A percentile compares a stretch with the other conserved stretches of the same genome.
Conservation (phyloP, 1,284 basidiomycete species). For the Microbotryum intermedium region DNA sequence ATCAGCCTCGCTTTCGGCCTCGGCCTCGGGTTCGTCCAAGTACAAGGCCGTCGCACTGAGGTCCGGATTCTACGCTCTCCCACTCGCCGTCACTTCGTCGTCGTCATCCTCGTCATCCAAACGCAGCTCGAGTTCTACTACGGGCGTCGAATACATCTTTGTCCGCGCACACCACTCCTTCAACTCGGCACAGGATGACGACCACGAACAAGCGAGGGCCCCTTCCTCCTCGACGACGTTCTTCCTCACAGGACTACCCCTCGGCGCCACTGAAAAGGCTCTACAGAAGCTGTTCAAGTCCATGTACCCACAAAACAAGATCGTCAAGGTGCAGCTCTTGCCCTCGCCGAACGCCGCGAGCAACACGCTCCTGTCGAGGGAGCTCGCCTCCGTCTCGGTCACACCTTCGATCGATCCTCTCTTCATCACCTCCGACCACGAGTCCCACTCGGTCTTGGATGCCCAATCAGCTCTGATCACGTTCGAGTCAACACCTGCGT, state of each 20-base stretch:
- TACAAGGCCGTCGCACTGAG: constrained; percentile 6
- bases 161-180: neutral
- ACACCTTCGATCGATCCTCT: neutral
- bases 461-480: constrained; percentile 11
- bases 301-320: neutral
- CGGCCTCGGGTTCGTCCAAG: neutral
- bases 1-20: too few relatives aligned
- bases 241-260: neutral
- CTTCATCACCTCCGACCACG: neutral
- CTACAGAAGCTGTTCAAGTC: neutral
- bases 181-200: neutral
- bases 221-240: neutral
- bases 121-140: neutral
- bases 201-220: neutral
- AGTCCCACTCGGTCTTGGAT: too few relatives aligned
- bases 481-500: constrained; percentile 1
- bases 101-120: neutral
- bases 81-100: too few relatives aligned
- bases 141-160: neutral
- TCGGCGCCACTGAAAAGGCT: neutral
- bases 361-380: neutral
- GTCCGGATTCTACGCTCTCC: neutral
- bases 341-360: neutral
- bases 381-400: neutral
- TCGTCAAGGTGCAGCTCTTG: neutral